Conservation (phyloP, 2,329 filamentous ascomycete genomes). For the Paracamarosporium sp. region DNA sequence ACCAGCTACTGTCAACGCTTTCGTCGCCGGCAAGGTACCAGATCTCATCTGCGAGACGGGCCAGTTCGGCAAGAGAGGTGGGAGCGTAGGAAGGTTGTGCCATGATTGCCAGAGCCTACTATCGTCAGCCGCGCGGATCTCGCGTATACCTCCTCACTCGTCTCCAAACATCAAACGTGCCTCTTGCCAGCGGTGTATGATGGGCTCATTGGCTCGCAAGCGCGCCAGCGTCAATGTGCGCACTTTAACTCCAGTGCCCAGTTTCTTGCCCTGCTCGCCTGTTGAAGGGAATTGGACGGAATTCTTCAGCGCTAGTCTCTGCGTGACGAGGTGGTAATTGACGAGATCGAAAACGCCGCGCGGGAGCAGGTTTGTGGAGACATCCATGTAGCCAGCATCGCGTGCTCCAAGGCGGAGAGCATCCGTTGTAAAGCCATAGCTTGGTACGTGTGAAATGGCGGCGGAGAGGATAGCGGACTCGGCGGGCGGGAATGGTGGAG, state of each 20-base stretch:
- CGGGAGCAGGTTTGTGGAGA: conserved; percentile 82
- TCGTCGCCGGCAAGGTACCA: conserved; percentile 84
- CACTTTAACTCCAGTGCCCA: conserved; percentile 68
- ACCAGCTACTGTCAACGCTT: conserved; percentile 87
- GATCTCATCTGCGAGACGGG: conserved; percentile 87
- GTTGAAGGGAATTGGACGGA: conserved; percentile 53
- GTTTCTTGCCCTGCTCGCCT: conserved; percentile 36
- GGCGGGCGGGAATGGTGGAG: conserved; percentile 69
- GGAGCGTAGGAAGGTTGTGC: conserved; percentile 81
- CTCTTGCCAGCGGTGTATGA: conserved; percentile 86
- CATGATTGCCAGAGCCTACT: conserved; percentile 85
- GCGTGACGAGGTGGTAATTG: conserved; percentile 74
- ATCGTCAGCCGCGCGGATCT: conserved; percentile 14
- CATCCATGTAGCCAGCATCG: conserved; percentile 85
- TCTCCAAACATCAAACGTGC: conserved; percentile 53
- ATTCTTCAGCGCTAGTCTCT: conserved; percentile 66
- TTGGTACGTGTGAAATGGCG: conserved; percentile 79
- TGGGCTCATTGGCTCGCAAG: conserved; percentile 73
- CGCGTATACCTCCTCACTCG: conserved; percentile 37
- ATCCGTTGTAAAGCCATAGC: conserved; percentile 79
- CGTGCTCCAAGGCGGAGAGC: conserved; percentile 79
- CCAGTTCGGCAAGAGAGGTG: conserved; percentile 78
- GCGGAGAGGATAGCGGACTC: conserved; percentile 81
- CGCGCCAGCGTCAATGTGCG: conserved; percentile 77
- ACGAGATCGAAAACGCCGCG: conserved; percentile 83